phyloP scores from a whole-genome alignment of 176 grass and related monocot genomes.

The Raddia guianensis region DNA sequence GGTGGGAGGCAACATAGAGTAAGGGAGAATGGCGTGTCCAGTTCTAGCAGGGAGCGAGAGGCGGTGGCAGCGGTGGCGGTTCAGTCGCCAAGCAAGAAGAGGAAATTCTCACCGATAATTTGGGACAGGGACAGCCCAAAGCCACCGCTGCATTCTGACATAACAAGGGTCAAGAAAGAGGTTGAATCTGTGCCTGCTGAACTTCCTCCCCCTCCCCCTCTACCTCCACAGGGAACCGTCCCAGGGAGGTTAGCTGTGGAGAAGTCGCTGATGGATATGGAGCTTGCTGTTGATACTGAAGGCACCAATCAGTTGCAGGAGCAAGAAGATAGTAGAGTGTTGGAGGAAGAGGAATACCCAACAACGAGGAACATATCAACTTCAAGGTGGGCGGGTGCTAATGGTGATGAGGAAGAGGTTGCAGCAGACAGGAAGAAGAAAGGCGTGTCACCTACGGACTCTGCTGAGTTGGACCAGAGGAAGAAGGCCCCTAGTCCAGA shows the following conservation, averaged over 20 bases:
- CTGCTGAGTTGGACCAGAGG: conserved; percentile 25
- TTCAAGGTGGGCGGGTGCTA: conserved; percentile 82
- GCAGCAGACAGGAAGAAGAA: conserved; percentile 49
- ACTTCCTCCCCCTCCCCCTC: conserved; percentile 65
- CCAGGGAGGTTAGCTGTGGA: conserved; percentile 35
- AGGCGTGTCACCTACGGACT: conserved; percentile 37
- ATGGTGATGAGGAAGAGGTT: conserved; percentile 55
- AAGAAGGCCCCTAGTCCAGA: conserved; percentile 72
- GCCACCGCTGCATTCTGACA: conserved; percentile 23
- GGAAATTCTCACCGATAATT: conserved; percentile 94
- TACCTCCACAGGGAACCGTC: conserved; percentile 28
- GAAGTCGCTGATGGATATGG: conserved; percentile 46
- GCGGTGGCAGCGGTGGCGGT: neutral
- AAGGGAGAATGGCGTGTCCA: conserved; percentile 47
- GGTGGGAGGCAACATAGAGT: conserved; percentile 44
- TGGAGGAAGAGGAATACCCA: conserved; percentile 68
- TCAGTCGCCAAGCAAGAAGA: conserved; percentile 56
- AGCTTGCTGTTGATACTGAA: conserved; percentile 40
- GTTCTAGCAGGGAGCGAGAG: conserved; percentile 44
- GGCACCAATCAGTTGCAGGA: conserved; percentile 30
- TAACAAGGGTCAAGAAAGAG: conserved; percentile 28
- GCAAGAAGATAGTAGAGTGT: conserved; percentile 24
- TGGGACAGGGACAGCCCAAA: conserved; percentile 83
- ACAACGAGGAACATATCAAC: conserved; percentile 80
- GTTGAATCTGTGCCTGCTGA: conserved; percentile 26